Evolutionary conservation across 2,329 filamentous ascomycete species (phyloP).

Genomic region (Aspergillus aculeatinus): DNA sequence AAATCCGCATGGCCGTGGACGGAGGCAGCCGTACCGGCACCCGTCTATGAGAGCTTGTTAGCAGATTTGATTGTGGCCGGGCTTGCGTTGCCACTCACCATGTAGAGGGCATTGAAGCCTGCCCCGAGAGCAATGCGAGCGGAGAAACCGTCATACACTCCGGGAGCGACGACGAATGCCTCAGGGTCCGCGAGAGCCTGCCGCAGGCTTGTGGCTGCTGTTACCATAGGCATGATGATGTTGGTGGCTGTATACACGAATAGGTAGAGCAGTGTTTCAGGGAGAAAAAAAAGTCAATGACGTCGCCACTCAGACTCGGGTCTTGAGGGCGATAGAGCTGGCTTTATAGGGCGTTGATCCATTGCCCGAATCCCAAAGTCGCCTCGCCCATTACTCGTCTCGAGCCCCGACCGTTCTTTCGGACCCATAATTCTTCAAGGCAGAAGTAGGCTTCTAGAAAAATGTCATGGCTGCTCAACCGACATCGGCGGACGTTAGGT

Average conservation of each 20-base stretch:
- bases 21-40: slow-evolving; percentile 52
- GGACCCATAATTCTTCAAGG: background rate
- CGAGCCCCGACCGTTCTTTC: background rate
- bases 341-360: background rate
- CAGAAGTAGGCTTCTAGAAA: background rate
- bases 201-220: slow-evolving; percentile 35
- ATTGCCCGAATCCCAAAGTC: background rate
- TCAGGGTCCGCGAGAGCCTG: slow-evolving; percentile 33
- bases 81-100: slow-evolving; percentile 37
- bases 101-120: slow-evolving; percentile 53
- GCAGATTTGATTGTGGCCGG: background rate
- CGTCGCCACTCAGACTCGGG: background rate
- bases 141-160: slow-evolving; percentile 54
- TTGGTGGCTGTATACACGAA: slow-evolving; percentile 4
- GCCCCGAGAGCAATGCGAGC: slow-evolving; percentile 50
- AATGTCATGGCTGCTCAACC: background rate
- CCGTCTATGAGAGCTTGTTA: slow-evolving; percentile 40
- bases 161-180: slow-evolving; percentile 47
- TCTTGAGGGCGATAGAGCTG: background rate
- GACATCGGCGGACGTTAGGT: slow-evolving; percentile 10
- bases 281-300: background rate
- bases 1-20: slow-evolving; percentile 52
- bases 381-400: background rate
- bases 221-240: slow-evolving; percentile 24
- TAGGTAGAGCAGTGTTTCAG: background rate